These are phyloP conservation scores for Collybia sordida DNA, from an alignment of 768 basidiomycete genomes.

Conservation along the genomic window DNA sequence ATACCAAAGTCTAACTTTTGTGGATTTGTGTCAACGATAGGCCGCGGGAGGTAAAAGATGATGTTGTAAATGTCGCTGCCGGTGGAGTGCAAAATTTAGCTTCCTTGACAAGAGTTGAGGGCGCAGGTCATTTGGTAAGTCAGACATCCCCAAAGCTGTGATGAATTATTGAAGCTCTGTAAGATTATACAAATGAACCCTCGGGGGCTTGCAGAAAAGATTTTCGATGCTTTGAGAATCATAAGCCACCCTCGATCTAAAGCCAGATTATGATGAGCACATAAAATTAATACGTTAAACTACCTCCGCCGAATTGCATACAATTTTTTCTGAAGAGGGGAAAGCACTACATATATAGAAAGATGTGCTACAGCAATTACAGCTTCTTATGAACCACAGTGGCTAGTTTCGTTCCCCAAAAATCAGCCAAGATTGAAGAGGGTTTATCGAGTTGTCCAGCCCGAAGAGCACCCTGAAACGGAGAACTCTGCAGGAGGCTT, in stretches of 20 bases:
- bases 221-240: constrained; percentile 34
- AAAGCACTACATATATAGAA: too few relatives aligned
- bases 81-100: constrained; percentile 36
- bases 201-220: constrained; percentile 26
- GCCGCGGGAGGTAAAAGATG: constrained; percentile 32
- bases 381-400: not conserved
- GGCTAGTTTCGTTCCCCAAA: not conserved
- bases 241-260: not conserved
- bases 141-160: not conserved
- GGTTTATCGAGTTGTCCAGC: not conserved
- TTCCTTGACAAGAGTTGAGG: constrained; percentile 34
- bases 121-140: constrained; percentile 42
- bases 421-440: not conserved
- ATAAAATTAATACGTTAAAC: not conserved
- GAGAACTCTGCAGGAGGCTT: constrained; percentile 19
- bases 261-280: constrained; percentile 9
- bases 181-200: constrained; percentile 32
- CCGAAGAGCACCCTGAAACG: constrained; percentile 16
- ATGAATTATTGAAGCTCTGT: too few relatives aligned
- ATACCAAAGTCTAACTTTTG: not conserved
- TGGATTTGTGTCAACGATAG: constrained; percentile 17
- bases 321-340: too few relatives aligned
- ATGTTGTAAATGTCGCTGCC: constrained; percentile 30
- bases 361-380: too few relatives aligned
- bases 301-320: too few relatives aligned